These are phyloP conservation scores for Tulasnella sp. DNA, from an alignment of 768 basidiomycete genomes.

Conservation along the genomic window DNA sequence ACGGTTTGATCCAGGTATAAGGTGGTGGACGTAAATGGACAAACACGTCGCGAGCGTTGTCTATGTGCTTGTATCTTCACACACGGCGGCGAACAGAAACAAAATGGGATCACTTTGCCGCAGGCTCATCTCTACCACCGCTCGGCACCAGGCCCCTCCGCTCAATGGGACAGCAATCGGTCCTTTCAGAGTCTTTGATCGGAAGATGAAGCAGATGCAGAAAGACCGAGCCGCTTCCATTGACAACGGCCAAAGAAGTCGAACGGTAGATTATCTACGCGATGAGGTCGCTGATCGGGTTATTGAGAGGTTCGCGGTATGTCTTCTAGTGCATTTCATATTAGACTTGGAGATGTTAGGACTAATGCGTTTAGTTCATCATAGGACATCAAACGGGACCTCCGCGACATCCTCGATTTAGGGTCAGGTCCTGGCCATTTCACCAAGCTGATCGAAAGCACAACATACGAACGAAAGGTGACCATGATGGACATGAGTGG, in stretches of 20 bases:
- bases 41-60: too few species aligned
- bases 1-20: too few species aligned
- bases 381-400: constrained; percentile 86
- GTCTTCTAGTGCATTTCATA: too few species aligned
- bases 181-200: constrained; percentile 81
- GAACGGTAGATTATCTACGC: constrained; percentile 82
- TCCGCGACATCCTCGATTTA: constrained; percentile 69
- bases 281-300: constrained; percentile 84
- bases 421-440: constrained; percentile 90
- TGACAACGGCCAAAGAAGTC: constrained; percentile 48
- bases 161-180: constrained; percentile 26
- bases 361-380: too few species aligned
- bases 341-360: neutral
- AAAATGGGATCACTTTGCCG: neutral
- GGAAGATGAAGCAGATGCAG: constrained; percentile 63
- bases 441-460: constrained; percentile 58
- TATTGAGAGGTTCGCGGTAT: constrained; percentile 80
- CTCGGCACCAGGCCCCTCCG: neutral
- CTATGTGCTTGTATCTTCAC: neutral
- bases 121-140: neutral
- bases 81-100: neutral
- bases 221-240: constrained; percentile 57
- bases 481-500: constrained; percentile 83
- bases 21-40: too few species aligned
- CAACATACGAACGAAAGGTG: constrained; percentile 53